phyloP scores from a whole-genome alignment of 208 protist species.

The Acanthamoeba healyi region DNA sequence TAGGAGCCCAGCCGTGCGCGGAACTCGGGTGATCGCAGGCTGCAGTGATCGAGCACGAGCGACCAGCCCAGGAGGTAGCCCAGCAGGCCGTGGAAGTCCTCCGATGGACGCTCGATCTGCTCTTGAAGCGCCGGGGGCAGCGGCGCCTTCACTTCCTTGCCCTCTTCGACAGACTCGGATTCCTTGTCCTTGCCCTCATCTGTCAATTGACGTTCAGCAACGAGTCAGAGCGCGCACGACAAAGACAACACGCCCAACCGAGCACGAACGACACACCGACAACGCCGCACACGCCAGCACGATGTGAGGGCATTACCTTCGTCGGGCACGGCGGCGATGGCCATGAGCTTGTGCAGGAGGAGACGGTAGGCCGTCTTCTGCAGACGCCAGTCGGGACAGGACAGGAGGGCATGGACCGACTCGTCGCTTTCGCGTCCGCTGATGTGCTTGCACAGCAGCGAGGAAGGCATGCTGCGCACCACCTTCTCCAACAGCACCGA shows the following conservation, averaged over 20 bases:
- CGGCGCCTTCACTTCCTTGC: conserved; percentile 23
- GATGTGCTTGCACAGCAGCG: conserved; percentile 45
- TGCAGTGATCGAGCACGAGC: conserved; percentile 62
- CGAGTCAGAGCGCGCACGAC: not conserved
- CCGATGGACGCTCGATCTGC: conserved; percentile 34
- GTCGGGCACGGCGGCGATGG: conserved; percentile 35
- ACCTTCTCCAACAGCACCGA: conserved; percentile 42
- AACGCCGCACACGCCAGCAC: not conserved
- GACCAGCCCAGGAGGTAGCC: conserved; percentile 74
- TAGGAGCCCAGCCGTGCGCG: conserved; percentile 41
- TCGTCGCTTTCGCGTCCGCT: conserved; percentile 50
- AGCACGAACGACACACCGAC: not conserved
- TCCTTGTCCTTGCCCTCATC: conserved; percentile 59
- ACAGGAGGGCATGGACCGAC: not conserved
- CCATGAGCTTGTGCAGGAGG: conserved; percentile 68
- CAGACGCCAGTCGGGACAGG: conserved; percentile 22
- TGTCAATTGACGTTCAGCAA: no score
- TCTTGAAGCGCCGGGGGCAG: not conserved
- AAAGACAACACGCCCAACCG: no score
- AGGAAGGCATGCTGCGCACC: conserved; percentile 53
- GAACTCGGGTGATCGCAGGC: conserved; percentile 59
- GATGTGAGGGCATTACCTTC: not conserved
- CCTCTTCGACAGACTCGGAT: not conserved
- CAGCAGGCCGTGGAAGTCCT: conserved; percentile 57
- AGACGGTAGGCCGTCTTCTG: conserved; percentile 76